Percentiles rank a stretch among this genome's conserved stretches.
phyloP scores from a whole-genome alignment of 2,329 filamentous ascomycete species.

The Colletotrichum sp. region DNA sequence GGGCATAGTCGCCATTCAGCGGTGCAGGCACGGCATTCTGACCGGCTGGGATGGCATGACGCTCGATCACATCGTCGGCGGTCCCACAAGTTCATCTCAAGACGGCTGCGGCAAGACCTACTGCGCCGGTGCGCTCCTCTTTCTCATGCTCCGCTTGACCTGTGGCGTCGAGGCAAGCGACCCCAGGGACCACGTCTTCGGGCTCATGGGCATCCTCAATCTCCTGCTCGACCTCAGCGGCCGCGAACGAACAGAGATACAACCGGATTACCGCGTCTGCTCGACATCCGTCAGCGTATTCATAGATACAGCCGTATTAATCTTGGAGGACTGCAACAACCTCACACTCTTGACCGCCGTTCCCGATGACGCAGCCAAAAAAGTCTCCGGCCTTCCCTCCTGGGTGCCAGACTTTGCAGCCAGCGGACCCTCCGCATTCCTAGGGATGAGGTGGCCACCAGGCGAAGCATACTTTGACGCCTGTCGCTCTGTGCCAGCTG shows the following conservation, averaged over 20 bases:
- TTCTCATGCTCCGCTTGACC: slow-evolving; percentile 17
- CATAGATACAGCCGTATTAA: background rate
- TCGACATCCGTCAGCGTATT: background rate
- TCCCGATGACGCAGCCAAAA: slow-evolving; percentile 18
- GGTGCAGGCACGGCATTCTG: background rate
- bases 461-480: background rate
- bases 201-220: slow-evolving; percentile 21
- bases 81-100: no score
- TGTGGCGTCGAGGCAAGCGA: slow-evolving; percentile 21
- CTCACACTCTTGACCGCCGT: slow-evolving; percentile 25
- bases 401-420: slow-evolving; percentile 28
- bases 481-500: background rate
- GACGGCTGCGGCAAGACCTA: background rate
- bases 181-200: slow-evolving; percentile 19
- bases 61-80: slow-evolving; percentile 2
- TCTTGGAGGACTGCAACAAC: slow-evolving; percentile 15
- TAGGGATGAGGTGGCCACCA: background rate
- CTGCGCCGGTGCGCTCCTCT: slow-evolving; percentile 10
- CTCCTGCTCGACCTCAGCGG: slow-evolving; percentile 4
- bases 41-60: background rate
- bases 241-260: background rate
- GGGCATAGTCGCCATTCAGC: slow-evolving; percentile 11
- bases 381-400: slow-evolving; percentile 5
- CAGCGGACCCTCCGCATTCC: background rate
- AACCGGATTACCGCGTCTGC: background rate